Percentiles rank a stretch among this genome's conserved stretches.
Conservation (phyloP, 345 rosid species). For the Murraya paniculata region DNA sequence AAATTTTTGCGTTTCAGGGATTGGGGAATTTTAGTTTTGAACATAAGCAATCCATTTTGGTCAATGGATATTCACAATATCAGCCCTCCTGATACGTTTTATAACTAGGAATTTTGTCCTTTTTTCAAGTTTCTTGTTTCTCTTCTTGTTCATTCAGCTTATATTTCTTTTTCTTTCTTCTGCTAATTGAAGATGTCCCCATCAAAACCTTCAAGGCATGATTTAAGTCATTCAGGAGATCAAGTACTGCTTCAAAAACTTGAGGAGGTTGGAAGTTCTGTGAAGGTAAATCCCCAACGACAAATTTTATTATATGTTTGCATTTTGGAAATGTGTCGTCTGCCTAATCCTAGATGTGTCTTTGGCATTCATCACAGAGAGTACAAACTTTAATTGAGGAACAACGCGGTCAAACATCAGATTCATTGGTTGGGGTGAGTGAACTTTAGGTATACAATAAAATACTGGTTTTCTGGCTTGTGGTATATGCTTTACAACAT, state of each 20-base stretch:
- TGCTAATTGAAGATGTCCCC: constrained; percentile 46
- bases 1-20: neutral
- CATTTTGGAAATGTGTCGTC: neutral
- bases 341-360: constrained; percentile 3
- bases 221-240: constrained; percentile 37
- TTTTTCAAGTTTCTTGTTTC: neutral
- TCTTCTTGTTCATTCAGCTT: neutral
- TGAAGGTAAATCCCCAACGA: constrained; percentile 40
- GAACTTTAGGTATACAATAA: neutral
- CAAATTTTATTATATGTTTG: neutral
- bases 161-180: neutral
- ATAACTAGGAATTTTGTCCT: neutral
- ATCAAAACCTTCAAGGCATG: constrained; percentile 35
- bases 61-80: neutral
- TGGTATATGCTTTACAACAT: neutral
- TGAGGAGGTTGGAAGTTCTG: constrained; percentile 60
- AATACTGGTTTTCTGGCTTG: neutral
- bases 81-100: neutral
- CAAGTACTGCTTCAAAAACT: constrained; percentile 48
- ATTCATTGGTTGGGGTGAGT: constrained; percentile 36
- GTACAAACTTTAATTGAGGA: constrained; percentile 57
- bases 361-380: constrained; percentile 41
- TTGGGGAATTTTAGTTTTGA: neutral
- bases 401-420: constrained; percentile 38
- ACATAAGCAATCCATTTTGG: neutral